Percentiles rank a stretch among this genome's conserved stretches.
phyloP scores from a whole-genome alignment of 73 alveolate genomes.

The Tetrahymena malaccensis region DNA sequence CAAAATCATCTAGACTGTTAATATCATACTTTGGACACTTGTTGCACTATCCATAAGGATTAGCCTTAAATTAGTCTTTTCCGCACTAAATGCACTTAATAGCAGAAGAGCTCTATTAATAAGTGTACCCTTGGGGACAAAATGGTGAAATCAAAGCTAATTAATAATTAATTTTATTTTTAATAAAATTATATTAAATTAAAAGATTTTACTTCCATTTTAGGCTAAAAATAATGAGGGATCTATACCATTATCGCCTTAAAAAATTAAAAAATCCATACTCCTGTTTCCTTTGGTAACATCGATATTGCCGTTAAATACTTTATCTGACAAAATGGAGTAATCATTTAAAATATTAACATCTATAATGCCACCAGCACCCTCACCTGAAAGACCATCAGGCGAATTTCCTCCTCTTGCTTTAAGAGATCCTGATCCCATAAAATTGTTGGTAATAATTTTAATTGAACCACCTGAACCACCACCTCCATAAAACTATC shows the following conservation, averaged over 20 bases:
- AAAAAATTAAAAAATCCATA: neutral
- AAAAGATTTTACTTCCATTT: neutral
- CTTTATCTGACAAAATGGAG: neutral
- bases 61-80: neutral
- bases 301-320: neutral
- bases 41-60: neutral
- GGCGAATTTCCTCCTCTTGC: constrained; percentile 21
- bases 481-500: constrained; percentile 9
- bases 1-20: neutral
- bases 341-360: neutral
- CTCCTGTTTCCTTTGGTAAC: neutral
- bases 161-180: neutral
- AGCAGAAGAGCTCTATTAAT: neutral
- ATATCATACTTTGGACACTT: neutral
- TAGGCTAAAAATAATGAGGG: neutral
- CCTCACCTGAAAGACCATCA: constrained; percentile 15
- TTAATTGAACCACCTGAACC: constrained; percentile 22
- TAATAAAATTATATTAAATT: neutral
- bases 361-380: constrained; percentile 27
- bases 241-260: neutral
- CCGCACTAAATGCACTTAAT: neutral
- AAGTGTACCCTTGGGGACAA: neutral
- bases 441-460: neutral
- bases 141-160: neutral
- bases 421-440: neutral